A percentile compares a stretch with the other conserved stretches of the same genome.
phyloP scores from a whole-genome alignment of 2,329 filamentous ascomycete genomes.

The Tolypocladium paradoxum region DNA sequence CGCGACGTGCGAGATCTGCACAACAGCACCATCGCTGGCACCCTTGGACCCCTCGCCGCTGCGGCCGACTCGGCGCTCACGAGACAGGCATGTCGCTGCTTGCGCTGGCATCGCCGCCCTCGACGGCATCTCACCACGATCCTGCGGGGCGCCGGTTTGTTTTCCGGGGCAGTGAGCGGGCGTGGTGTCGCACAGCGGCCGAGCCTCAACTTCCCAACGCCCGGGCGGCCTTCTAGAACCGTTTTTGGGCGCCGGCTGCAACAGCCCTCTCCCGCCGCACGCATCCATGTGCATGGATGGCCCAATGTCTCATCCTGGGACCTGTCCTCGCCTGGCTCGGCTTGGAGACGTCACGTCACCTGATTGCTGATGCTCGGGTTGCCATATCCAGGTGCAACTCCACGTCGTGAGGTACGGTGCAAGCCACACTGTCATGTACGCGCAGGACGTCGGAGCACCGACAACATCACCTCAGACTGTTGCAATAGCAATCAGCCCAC shows the following conservation, averaged over 20 bases:
- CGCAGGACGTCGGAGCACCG: too few species aligned
- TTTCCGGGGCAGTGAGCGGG: background rate
- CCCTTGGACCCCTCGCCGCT: background rate
- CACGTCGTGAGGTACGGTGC: too few species aligned
- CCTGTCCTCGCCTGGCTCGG: background rate
- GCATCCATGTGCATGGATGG: background rate
- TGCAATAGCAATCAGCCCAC: too few species aligned
- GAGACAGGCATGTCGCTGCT: background rate
- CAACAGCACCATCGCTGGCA: conserved; percentile 3
- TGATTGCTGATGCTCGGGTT: background rate
- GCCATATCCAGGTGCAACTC: background rate
- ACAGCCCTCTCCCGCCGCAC: background rate
- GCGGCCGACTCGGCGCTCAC: background rate
- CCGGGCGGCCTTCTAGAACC: background rate
- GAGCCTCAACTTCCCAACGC: background rate
- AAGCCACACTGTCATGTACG: too few species aligned
- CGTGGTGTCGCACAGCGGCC: background rate
- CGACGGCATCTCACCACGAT: background rate
- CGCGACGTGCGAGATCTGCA: conserved; percentile 3
- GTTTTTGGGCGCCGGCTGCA: background rate
- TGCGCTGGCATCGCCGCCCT: background rate
- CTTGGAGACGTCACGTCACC: background rate
- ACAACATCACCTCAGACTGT: too few species aligned
- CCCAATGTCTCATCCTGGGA: background rate
- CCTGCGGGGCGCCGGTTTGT: background rate